phyloP scores from a whole-genome alignment of 2,329 filamentous ascomycete genomes.

The Fusarium proliferatum region DNA sequence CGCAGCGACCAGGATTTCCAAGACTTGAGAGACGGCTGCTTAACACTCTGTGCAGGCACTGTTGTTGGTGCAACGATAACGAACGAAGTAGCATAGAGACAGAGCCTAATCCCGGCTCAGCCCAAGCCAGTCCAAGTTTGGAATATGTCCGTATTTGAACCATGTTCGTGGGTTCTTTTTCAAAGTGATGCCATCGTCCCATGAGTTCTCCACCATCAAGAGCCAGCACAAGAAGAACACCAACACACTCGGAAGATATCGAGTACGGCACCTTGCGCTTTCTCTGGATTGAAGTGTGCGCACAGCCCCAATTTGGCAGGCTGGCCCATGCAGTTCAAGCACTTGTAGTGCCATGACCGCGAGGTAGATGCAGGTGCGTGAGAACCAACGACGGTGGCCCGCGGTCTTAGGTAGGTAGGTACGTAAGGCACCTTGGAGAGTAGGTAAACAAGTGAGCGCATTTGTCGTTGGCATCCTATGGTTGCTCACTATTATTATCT shows the following conservation, averaged over 20 bases:
- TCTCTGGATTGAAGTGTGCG: constrained; percentile 9
- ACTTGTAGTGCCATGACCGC: constrained; percentile 1
- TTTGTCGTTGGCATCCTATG: not conserved
- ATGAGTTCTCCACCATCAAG: constrained; percentile 33
- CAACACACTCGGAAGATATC: constrained; percentile 30
- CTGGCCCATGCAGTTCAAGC: constrained; percentile 25
- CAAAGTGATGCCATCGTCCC: constrained; percentile 32
- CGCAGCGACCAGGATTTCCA: constrained; percentile 24
- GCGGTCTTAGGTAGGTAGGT: not conserved
- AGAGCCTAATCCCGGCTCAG: constrained; percentile 1
- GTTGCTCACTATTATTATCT: not conserved
- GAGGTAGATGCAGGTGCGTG: constrained; percentile 9
- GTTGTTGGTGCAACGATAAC: constrained; percentile 2
- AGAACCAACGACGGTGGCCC: constrained; percentile 1
- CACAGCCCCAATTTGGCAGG: constrained; percentile 29
- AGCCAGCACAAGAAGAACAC: constrained; percentile 37
- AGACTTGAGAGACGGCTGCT: not conserved
- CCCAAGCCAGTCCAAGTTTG: not conserved
- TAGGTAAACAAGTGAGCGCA: not conserved
- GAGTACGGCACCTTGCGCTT: not conserved
- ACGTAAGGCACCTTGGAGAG: not conserved
- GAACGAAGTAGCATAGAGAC: not conserved
- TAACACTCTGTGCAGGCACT: not conserved
- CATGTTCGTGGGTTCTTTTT: constrained; percentile 21
- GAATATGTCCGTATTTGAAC: constrained; percentile 9